A percentile compares a stretch with the other conserved stretches of the same genome.
phyloP scores from a whole-genome alignment of 257 asterid species.

The Nicotiana knightiana region DNA sequence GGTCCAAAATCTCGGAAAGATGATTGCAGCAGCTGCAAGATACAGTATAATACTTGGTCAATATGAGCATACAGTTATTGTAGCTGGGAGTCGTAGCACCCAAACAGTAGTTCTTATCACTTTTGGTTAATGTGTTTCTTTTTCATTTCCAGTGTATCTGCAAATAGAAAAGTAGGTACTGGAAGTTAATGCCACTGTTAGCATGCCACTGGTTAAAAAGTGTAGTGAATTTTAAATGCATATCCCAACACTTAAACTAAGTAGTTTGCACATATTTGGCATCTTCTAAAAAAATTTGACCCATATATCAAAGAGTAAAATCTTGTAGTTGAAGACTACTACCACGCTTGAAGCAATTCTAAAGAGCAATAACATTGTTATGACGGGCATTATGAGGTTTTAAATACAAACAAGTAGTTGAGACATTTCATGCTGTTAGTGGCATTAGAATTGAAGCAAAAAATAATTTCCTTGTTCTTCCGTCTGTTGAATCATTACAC shows the following conservation, averaged over 20 bases:
- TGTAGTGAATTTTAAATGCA: not conserved
- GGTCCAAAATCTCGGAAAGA: not conserved
- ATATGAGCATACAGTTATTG: not conserved
- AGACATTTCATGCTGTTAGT: not conserved
- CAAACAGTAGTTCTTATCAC: not conserved
- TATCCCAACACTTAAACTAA: not conserved
- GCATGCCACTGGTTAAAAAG: not conserved
- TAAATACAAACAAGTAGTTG: not conserved
- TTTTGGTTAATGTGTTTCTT: not conserved
- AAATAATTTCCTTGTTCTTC: not conserved
- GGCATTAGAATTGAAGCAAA: not conserved
- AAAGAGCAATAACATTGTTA: not conserved
- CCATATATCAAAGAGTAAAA: not conserved
- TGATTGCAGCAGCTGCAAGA: not conserved
- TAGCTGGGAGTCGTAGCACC: not conserved
- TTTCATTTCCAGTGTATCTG: not conserved
- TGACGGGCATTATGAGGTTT: not conserved
- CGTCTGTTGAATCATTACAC: not conserved
- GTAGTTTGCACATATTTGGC: not conserved
- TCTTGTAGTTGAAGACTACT: not conserved
- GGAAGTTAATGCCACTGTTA: not conserved
- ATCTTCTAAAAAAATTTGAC: not conserved
- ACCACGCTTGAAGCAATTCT: not conserved
- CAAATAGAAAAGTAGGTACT: not conserved
- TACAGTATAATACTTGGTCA: not conserved